Conservation (phyloP, 2,329 filamentous ascomycete genomes). For the Phaeosphaeria sp. region DNA sequence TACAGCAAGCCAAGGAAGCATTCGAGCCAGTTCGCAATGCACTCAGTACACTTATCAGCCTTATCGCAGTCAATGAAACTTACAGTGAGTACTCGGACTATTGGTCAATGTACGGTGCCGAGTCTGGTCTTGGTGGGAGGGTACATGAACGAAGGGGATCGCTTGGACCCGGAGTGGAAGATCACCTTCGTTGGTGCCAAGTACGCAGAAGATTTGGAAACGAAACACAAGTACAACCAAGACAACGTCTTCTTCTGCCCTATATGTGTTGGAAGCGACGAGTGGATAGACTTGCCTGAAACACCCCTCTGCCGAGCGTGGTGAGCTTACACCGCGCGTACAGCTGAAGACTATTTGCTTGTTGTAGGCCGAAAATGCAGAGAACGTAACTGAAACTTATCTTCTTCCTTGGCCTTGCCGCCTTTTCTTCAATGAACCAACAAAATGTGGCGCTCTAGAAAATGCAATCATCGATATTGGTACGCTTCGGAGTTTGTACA, state of each 20-base stretch:
- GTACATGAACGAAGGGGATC: slow-evolving; percentile 24
- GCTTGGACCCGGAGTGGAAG: slow-evolving; percentile 23
- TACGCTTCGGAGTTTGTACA: no score
- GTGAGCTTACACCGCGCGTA: no score
- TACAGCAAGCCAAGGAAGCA: not conserved
- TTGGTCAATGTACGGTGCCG: not conserved
- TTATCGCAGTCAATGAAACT: not conserved
- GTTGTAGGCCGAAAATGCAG: no score
- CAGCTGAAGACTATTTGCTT: no score
- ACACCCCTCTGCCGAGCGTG: not conserved
- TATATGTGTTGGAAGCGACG: slow-evolving; percentile 23
- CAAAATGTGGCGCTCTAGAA: no score
- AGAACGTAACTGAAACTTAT: no score
- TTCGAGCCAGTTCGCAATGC: not conserved
- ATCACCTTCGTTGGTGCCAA: slow-evolving; percentile 15
- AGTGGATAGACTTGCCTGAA: slow-evolving; percentile 1
- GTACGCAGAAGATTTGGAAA: slow-evolving; percentile 10
- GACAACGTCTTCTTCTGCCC: slow-evolving; percentile 16
- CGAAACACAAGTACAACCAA: slow-evolving; percentile 23
- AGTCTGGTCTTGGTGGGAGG: slow-evolving; percentile 13
- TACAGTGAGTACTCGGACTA: not conserved
- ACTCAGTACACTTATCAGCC: not conserved
- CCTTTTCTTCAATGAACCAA: no score
- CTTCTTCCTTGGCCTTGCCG: no score
- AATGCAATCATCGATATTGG: no score